Conservation (phyloP, 177 flowering plant genomes). For the Vitis hybrid region DNA sequence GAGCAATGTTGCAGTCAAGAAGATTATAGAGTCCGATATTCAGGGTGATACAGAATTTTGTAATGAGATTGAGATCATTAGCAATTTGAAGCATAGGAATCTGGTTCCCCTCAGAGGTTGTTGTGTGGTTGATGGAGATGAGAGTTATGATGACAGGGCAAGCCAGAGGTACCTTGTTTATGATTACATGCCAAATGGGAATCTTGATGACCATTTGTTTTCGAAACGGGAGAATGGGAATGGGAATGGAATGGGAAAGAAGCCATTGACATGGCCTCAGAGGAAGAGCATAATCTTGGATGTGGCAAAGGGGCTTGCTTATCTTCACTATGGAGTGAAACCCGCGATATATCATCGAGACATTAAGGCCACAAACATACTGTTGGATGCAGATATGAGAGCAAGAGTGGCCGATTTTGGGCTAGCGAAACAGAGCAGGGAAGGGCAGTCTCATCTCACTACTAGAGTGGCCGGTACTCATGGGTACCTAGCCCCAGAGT, state of each 20-base stretch:
- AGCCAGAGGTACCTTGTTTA: slow-evolving; percentile 65
- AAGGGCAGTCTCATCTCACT: slow-evolving; percentile 84
- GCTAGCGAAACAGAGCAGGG: slow-evolving; percentile 64
- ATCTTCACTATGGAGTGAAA: slow-evolving; percentile 78
- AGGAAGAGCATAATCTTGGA: slow-evolving; percentile 71
- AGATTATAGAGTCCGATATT: slow-evolving; percentile 62
- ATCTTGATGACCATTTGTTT: slow-evolving; percentile 64
- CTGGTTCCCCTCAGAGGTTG: slow-evolving; percentile 81
- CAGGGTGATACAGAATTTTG: slow-evolving; percentile 65
- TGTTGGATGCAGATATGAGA: slow-evolving; percentile 67
- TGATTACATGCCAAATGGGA: slow-evolving; percentile 86
- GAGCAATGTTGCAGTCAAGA: slow-evolving; percentile 65
- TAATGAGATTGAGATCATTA: slow-evolving; percentile 84
- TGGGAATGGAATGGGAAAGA: slow-evolving; percentile 11
- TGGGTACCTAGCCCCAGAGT: slow-evolving; percentile 86
- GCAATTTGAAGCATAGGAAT: slow-evolving; percentile 80
- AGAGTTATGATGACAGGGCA: slow-evolving; percentile 24
- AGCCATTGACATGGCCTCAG: slow-evolving; percentile 65
- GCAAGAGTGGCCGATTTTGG: slow-evolving; percentile 89
- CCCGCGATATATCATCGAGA: slow-evolving; percentile 81
- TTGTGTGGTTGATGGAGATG: slow-evolving; percentile 41
- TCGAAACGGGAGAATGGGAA: not conserved
- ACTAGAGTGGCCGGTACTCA: slow-evolving; percentile 86
- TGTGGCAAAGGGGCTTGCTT: slow-evolving; percentile 75
- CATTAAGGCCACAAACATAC: slow-evolving; percentile 75